Evolutionary conservation across 345 rosid species (phyloP).

Genomic region (Cardamine chenopodiifolia): DNA sequence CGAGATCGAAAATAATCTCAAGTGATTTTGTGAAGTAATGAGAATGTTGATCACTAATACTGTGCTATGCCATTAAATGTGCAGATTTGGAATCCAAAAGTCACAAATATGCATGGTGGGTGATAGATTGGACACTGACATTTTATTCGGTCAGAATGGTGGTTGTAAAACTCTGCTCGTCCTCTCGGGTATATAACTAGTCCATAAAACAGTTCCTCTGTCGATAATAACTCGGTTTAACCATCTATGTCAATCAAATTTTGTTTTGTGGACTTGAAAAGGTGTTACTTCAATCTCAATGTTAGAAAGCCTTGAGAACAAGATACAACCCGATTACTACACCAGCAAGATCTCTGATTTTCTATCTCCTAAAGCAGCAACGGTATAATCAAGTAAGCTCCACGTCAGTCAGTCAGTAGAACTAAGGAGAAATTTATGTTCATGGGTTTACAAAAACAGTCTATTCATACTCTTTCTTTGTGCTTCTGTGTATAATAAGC

Average conservation of each 20-base stretch:
- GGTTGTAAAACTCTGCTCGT: slow-evolving; percentile 96
- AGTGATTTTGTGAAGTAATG: neutral
- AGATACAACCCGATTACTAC: slow-evolving; percentile 86
- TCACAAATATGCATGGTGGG: slow-evolving; percentile 99
- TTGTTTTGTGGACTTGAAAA: slow-evolving; percentile 34
- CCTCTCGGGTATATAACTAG: slow-evolving; percentile 73
- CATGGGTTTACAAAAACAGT: neutral
- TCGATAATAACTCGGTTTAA: neutral
- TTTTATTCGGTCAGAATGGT: slow-evolving; percentile 86
- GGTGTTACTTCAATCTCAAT: slow-evolving; percentile 79
- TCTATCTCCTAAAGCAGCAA: slow-evolving; percentile 69
- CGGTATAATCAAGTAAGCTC: slow-evolving; percentile 50
- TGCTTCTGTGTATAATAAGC: neutral
- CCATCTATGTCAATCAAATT: neutral
- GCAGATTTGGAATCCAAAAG: slow-evolving; percentile 82
- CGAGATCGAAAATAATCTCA: neutral
- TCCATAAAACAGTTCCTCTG: neutral
- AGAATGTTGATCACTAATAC: slow-evolving; percentile 20
- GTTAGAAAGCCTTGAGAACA: slow-evolving; percentile 72
- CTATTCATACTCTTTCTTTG: neutral
- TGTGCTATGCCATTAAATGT: neutral
- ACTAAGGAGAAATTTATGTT: neutral
- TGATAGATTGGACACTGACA: slow-evolving; percentile 91
- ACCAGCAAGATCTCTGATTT: slow-evolving; percentile 83
- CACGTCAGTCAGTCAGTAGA: neutral